A percentile compares a stretch with the other conserved stretches of the same genome.
Conservation (phyloP, 495 filamentous ascomycete species). For the Aspergillus sparsus region DNA sequence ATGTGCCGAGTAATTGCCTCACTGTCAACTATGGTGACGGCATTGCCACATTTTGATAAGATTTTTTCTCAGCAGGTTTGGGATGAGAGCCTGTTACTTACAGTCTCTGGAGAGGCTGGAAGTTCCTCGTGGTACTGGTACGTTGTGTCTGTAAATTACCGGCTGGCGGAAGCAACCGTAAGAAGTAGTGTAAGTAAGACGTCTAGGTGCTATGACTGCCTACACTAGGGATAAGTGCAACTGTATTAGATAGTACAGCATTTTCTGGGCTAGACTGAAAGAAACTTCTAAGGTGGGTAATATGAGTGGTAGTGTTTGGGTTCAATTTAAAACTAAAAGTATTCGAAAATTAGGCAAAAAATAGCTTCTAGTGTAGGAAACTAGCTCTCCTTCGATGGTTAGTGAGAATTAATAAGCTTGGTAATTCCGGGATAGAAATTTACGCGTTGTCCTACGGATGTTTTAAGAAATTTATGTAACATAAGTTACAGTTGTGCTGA, state of each 20-base stretch:
- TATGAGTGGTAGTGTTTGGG: background rate
- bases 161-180: background rate
- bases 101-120: constrained; percentile 9
- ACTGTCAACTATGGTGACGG: constrained; percentile 1
- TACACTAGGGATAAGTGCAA: background rate
- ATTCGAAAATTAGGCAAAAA: background rate
- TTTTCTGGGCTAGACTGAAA: background rate
- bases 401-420: background rate
- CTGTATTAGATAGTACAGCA: background rate
- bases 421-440: constrained; percentile 1
- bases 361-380: background rate
- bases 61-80: background rate
- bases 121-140: constrained; percentile 15
- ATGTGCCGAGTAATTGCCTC: background rate
- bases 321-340: background rate
- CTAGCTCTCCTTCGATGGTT: background rate
- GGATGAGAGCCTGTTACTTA: background rate
- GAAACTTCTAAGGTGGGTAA: no score
- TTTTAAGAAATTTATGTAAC: constrained; percentile 9
- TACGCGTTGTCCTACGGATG: constrained; percentile 10
- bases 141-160: constrained; percentile 13
- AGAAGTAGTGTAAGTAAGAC: background rate
- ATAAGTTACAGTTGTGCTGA: constrained; percentile 3
- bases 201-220: background rate
- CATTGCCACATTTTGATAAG: constrained; percentile 7